Evolutionary conservation across 768 basidiomycete species (phyloP).

Genomic region (Russula ochroleuca): DNA sequence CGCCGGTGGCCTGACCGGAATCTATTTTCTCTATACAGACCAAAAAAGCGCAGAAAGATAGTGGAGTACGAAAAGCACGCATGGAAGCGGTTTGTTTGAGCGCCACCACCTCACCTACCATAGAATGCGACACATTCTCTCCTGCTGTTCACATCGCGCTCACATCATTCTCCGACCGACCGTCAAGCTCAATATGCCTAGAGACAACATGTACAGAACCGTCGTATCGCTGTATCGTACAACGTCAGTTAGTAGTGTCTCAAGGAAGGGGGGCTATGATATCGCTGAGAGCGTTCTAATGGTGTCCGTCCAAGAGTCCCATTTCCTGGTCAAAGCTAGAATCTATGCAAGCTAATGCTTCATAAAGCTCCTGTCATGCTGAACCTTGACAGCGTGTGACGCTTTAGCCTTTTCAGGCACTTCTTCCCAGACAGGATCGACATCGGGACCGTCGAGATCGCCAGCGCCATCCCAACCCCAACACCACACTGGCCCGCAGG

Average conservation of each 20-base stretch:
- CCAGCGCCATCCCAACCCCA: conserved; percentile 99
- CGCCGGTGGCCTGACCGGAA: neutral
- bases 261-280: conserved; percentile 1
- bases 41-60: conserved; percentile 49
- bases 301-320: conserved; percentile 3
- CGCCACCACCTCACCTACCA: neutral
- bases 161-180: neutral
- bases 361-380: conserved; percentile 53
- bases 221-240: conserved; percentile 16
- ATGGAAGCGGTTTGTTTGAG: conserved; percentile 60
- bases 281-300: neutral
- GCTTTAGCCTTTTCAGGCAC: conserved; percentile 63
- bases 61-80: conserved; percentile 76
- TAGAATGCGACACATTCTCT: too few species aligned
- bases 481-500: conserved; percentile 75
- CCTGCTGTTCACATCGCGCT: too few species aligned
- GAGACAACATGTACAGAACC: conserved; percentile 8
- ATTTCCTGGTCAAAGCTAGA: neutral
- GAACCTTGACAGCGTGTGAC: conserved; percentile 58
- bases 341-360: neutral
- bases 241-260: neutral
- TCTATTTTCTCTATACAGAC: conserved; percentile 36
- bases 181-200: neutral
- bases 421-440: conserved; percentile 94
- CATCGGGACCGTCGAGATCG: conserved; percentile 94